Evolutionary conservation across 768 basidiomycete species (phyloP).

Genomic region (Lactarius vividus): DNA sequence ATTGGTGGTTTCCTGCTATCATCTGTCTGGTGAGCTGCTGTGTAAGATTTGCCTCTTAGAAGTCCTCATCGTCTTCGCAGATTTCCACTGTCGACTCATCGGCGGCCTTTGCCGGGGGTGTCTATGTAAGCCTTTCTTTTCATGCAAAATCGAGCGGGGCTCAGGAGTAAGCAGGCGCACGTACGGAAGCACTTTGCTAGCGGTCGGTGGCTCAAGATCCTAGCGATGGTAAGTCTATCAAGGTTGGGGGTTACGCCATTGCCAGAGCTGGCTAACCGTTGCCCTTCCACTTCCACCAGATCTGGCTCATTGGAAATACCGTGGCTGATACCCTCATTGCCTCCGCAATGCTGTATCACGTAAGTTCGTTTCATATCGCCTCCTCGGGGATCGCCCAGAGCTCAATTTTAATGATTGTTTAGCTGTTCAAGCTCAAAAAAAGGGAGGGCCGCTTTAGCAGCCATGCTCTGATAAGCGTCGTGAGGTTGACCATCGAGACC

Average conservation of each 20-base stretch:
- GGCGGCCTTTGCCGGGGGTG: neutral
- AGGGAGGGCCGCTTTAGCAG: neutral
- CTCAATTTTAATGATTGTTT: neutral
- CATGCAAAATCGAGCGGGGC: neutral
- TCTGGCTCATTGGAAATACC: conserved; percentile 11
- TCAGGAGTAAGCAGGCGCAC: neutral
- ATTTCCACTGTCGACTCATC: neutral
- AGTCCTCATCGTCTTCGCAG: neutral
- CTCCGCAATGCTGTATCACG: conserved; percentile 9
- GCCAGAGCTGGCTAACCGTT: neutral
- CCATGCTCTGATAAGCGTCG: conserved; percentile 22
- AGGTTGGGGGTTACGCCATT: neutral
- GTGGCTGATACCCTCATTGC: conserved; percentile 9
- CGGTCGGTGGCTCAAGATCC: neutral
- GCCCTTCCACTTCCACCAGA: neutral
- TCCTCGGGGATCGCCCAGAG: neutral
- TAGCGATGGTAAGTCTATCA: neutral
- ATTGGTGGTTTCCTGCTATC: neutral
- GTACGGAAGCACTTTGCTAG: neutral
- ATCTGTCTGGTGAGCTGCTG: conserved; percentile 12
- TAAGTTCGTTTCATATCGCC: neutral
- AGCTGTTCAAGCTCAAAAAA: neutral
- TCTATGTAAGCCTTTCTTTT: neutral
- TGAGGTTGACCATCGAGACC: conserved; percentile 32
- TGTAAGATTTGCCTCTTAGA: neutral